These are phyloP conservation scores for Glycine soja DNA, from an alignment of 306 rosid genomes.

Conservation along the genomic window DNA sequence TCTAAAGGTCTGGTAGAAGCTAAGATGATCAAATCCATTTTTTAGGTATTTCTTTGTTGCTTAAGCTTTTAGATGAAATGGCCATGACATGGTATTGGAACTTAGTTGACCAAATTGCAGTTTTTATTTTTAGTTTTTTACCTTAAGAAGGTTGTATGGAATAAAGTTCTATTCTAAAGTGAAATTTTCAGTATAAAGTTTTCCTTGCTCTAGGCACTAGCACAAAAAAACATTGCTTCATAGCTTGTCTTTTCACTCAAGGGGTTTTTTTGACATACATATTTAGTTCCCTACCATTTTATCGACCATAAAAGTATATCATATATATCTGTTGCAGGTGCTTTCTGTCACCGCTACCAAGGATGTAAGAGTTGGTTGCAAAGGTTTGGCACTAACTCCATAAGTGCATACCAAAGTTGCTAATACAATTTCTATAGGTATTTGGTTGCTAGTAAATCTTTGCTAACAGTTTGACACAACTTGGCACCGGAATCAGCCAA, in stretches of 20 bases:
- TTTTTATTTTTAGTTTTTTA: neutral
- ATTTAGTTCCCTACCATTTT: neutral
- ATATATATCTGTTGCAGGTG: slow-evolving; percentile 24
- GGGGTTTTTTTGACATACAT: neutral
- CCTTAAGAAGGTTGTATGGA: neutral
- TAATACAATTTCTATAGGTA: slow-evolving; percentile 17
- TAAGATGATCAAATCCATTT: neutral
- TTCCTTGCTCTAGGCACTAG: neutral
- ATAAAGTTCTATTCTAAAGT: neutral
- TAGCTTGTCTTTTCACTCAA: neutral
- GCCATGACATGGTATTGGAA: neutral
- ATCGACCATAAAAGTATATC: slow-evolving; percentile 3
- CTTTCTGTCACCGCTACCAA: slow-evolving; percentile 18
- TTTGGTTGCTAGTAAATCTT: slow-evolving; percentile 3
- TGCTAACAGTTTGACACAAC: neutral
- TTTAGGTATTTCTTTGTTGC: neutral
- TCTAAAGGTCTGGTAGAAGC: slow-evolving; percentile 28
- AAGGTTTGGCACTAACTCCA: slow-evolving; percentile 6
- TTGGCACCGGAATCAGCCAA: neutral
- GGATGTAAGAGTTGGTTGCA: neutral
- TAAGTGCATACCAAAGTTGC: slow-evolving; percentile 1
- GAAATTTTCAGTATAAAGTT: neutral
- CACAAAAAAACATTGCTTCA: neutral
- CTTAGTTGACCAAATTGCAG: neutral
- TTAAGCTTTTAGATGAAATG: slow-evolving; percentile 1